phyloP scores from a whole-genome alignment of 1,139 yeast genomes.

The Suhomyces ambrosiae region DNA sequence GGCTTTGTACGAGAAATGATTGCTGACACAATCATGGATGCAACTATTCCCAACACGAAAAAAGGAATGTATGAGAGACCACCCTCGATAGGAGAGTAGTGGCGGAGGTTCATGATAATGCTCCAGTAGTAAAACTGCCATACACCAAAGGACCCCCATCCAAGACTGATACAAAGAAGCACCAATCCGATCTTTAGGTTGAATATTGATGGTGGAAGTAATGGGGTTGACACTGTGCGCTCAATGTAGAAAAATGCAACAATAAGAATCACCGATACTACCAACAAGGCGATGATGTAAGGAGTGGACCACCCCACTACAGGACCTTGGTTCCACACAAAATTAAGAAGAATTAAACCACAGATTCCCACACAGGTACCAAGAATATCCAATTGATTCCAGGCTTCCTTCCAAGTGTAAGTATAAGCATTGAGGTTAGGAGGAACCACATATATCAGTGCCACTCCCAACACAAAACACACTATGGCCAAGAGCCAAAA shows the following conservation, averaged over 20 bases:
- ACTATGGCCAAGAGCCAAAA: conserved; percentile 49
- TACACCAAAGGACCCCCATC: conserved; percentile 63
- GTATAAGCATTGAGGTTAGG: conserved; percentile 27
- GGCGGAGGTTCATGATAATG: conserved; percentile 45
- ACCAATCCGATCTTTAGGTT: conserved; percentile 40
- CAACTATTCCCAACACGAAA: conserved; percentile 47
- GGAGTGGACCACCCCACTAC: conserved; percentile 50
- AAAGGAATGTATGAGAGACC: conserved; percentile 50
- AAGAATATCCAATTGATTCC: conserved; percentile 39
- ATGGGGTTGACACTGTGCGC: conserved; percentile 36
- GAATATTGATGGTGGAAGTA: conserved; percentile 48
- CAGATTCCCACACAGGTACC: conserved; percentile 51
- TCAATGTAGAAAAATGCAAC: conserved; percentile 36
- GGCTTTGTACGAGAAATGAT: conserved; percentile 47
- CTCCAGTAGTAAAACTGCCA: conserved; percentile 51
- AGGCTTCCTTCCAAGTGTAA: conserved; percentile 14
- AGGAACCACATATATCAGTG: conserved; percentile 40
- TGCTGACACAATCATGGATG: conserved; percentile 46
- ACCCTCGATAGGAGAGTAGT: conserved; percentile 45
- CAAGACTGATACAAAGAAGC: conserved; percentile 39
- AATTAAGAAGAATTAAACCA: conserved; percentile 52
- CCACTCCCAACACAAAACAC: conserved; percentile 29
- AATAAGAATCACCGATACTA: conserved; percentile 41
- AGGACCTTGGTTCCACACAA: conserved; percentile 59
- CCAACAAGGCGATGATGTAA: conserved; percentile 47